Evolutionary conservation across 2,329 filamentous ascomycete species (phyloP).

Genomic region (Ophiocordyceps unilateralis): DNA sequence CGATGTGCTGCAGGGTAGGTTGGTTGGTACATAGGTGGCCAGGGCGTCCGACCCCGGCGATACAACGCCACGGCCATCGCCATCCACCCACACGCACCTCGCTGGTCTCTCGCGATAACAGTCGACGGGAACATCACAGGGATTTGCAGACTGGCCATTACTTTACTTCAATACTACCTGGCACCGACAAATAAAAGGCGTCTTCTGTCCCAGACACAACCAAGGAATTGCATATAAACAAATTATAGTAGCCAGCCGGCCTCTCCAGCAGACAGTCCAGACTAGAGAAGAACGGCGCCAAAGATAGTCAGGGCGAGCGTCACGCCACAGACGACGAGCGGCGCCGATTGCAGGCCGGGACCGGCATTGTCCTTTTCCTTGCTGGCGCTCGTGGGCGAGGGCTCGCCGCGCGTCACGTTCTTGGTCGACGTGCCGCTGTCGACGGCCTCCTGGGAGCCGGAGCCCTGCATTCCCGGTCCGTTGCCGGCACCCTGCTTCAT

Average conservation of each 20-base stretch:
- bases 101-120: no score
- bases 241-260: slow-evolving; percentile 9
- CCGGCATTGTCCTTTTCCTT: slow-evolving; percentile 14
- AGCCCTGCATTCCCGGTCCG: not conserved
- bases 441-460: not conserved
- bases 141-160: not conserved
- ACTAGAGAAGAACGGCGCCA: slow-evolving; percentile 21
- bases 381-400: slow-evolving; percentile 10
- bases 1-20: not conserved
- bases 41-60: no score
- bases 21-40: not conserved
- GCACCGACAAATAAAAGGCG: not conserved
- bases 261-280: not conserved
- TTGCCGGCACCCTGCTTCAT: not conserved
- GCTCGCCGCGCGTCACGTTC: slow-evolving; percentile 11
- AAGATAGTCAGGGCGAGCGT: slow-evolving; percentile 19
- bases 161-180: not conserved
- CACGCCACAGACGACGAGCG: slow-evolving; percentile 18
- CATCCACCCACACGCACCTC: no score
- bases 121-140: no score
- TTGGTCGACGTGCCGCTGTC: not conserved
- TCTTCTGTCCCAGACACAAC: not conserved
- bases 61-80: no score
- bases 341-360: slow-evolving; percentile 11
- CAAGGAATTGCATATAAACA: slow-evolving; percentile 4